Evolutionary conservation across 352 stramenopile genomes (phyloP).

Genomic region (Phytophthora podocarpi): DNA sequence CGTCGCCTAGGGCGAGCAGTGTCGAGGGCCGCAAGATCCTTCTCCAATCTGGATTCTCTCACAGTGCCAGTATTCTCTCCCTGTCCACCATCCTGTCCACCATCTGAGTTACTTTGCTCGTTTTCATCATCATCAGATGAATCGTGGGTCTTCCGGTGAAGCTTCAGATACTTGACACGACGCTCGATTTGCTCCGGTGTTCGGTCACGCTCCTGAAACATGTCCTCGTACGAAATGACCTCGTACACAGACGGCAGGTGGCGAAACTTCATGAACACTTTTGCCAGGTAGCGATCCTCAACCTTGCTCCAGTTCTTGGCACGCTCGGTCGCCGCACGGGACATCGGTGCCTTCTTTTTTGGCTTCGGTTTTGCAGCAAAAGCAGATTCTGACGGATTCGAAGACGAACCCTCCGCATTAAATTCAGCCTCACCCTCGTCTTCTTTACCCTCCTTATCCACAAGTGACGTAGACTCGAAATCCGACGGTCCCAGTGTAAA

Average conservation of each 20-base stretch:
- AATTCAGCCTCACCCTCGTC: slow-evolving; percentile 38
- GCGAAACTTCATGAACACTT: slow-evolving; percentile 78
- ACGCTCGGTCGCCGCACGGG: slow-evolving; percentile 48
- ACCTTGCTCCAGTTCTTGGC: slow-evolving; percentile 86
- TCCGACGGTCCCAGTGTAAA: slow-evolving; percentile 67
- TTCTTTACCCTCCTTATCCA: slow-evolving; percentile 43
- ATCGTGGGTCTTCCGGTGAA: slow-evolving; percentile 76
- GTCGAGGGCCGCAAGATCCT: slow-evolving; percentile 29
- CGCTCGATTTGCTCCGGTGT: slow-evolving; percentile 86
- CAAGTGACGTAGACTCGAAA: slow-evolving; percentile 62
- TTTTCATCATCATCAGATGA: slow-evolving; percentile 65
- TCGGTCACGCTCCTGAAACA: slow-evolving; percentile 88
- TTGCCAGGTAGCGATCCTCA: slow-evolving; percentile 81
- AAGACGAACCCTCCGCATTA: slow-evolving; percentile 6
- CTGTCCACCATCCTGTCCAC: slow-evolving; percentile 19
- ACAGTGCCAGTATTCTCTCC: slow-evolving; percentile 18
- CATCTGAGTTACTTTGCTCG: slow-evolving; percentile 38
- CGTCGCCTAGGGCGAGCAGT: slow-evolving; percentile 42
- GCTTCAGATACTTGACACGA: slow-evolving; percentile 82
- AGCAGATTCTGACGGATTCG: slow-evolving; percentile 11
- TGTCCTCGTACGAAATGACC: slow-evolving; percentile 90
- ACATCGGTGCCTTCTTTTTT: slow-evolving; percentile 34
- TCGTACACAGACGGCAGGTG: slow-evolving; percentile 87
- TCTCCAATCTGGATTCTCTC: slow-evolving; percentile 26
- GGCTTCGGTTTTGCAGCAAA: slow-evolving; percentile 14